Conservation (phyloP, 306 rosid genomes). For the Lathyrus oleraceus region DNA sequence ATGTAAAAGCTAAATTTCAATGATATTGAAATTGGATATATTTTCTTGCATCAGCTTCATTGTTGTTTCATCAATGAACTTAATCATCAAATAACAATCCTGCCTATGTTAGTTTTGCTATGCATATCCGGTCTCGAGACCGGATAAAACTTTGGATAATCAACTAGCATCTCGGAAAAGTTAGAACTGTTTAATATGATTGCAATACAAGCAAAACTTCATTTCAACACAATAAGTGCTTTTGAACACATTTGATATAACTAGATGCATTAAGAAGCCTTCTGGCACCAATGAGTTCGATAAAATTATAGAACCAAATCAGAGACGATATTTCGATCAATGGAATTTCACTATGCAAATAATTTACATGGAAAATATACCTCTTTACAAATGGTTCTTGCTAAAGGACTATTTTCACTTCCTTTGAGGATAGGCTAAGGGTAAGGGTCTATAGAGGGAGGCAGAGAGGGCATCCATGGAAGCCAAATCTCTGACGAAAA, state of each 20-base stretch:
- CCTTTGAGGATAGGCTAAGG: slow-evolving; percentile 9
- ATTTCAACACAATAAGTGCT: not conserved
- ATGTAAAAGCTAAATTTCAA: not conserved
- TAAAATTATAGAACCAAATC: not conserved
- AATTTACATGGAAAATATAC: slow-evolving; percentile 38
- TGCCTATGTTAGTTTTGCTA: too few species aligned
- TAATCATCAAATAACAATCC: too few species aligned
- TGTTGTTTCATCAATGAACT: not conserved
- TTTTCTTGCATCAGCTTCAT: not conserved
- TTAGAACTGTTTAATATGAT: not conserved
- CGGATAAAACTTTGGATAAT: not conserved
- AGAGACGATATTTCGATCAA: slow-evolving; percentile 20
- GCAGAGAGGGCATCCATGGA: not conserved
- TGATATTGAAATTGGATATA: not conserved
- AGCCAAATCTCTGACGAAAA: not conserved
- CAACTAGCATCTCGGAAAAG: not conserved
- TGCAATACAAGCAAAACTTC: not conserved
- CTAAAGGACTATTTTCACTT: slow-evolving; percentile 18
- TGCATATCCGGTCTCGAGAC: too few species aligned
- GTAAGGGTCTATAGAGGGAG: not conserved
- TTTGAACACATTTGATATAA: not conserved
- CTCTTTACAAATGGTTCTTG: slow-evolving; percentile 25
- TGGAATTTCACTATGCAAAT: slow-evolving; percentile 31
- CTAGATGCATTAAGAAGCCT: not conserved
- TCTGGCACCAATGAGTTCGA: not conserved